A percentile compares a stretch with the other conserved stretches of the same genome.
Evolutionary conservation across 2,329 filamentous ascomycete species (phyloP).

Genomic region (Fulvia fulva): DNA sequence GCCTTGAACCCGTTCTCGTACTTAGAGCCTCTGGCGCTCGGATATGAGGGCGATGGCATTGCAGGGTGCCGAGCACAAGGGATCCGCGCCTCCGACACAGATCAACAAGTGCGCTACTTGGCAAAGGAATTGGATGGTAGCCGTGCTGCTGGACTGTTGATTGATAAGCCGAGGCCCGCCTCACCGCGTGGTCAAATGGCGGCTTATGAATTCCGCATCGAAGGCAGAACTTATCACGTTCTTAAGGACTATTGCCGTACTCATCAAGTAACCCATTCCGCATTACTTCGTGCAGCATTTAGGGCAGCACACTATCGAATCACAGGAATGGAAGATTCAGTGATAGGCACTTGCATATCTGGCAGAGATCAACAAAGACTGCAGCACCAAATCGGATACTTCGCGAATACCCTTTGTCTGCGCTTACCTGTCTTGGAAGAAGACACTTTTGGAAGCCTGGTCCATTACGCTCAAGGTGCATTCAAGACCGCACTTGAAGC

Average conservation of each 20-base stretch:
- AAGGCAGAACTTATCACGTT: neutral
- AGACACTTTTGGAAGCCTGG: too few relatives aligned
- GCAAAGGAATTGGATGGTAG: constrained; percentile 1
- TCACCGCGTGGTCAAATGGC: constrained; percentile 1
- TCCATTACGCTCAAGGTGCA: too few relatives aligned
- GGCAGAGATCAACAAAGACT: too few relatives aligned
- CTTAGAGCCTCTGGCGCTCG: constrained; percentile 5
- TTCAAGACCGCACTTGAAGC: too few relatives aligned
- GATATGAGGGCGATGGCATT: constrained; percentile 5
- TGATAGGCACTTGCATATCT: constrained; percentile 6
- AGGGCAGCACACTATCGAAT: constrained; percentile 7
- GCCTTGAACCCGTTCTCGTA: neutral
- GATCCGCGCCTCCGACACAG: neutral
- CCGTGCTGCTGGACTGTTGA: constrained; percentile 3
- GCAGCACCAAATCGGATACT: too few relatives aligned
- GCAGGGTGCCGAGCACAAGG: neutral
- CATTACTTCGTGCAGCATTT: constrained; percentile 4
- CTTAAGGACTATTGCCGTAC: neutral
- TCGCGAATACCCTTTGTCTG: constrained; percentile 9
- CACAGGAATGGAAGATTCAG: constrained; percentile 4
- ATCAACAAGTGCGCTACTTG: constrained; percentile 8
- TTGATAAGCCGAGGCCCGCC: constrained; percentile 2
- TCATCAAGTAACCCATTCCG: constrained; percentile 2
- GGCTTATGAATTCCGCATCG: neutral
- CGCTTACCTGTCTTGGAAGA: constrained; percentile 1